Evolutionary conservation across 2,329 filamentous ascomycete genomes (phyloP).

Genomic region (Parafenestella ontariensis): DNA sequence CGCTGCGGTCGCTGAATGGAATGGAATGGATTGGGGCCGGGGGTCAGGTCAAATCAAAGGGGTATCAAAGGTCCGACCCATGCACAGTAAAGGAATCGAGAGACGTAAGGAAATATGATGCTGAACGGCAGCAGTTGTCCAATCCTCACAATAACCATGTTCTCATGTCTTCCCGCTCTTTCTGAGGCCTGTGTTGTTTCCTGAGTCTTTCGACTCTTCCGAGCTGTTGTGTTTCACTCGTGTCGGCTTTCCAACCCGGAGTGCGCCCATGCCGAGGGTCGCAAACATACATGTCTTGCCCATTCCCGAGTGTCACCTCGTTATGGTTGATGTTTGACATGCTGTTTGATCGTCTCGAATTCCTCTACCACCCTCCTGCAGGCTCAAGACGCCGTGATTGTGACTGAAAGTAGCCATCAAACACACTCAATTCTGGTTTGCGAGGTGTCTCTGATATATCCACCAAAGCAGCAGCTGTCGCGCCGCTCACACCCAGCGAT

Average conservation of each 20-base stretch:
- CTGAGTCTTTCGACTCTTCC: neutral
- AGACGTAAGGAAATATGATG: neutral
- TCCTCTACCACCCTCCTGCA: conserved; percentile 30
- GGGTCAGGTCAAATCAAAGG: conserved; percentile 14
- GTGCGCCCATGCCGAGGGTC: neutral
- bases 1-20: conserved; percentile 7
- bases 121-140: neutral
- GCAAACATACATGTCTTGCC: conserved; percentile 8
- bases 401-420: conserved; percentile 47
- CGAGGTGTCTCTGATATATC: conserved; percentile 22
- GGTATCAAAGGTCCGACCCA: conserved; percentile 45
- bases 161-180: neutral
- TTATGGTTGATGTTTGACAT: conserved; percentile 6
- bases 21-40: conserved; percentile 1
- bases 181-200: neutral
- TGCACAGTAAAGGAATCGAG: conserved; percentile 6
- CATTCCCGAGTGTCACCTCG: conserved; percentile 22
- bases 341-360: neutral
- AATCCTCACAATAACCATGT: neutral
- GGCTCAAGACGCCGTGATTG: conserved; percentile 35
- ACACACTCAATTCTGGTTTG: conserved; percentile 43
- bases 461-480: conserved; percentile 17
- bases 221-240: conserved; percentile 10
- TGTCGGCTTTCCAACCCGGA: neutral
- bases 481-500: conserved; percentile 23